phyloP scores from a whole-genome alignment of 495 filamentous ascomycete genomes.

The Amorphotheca resinae region DNA sequence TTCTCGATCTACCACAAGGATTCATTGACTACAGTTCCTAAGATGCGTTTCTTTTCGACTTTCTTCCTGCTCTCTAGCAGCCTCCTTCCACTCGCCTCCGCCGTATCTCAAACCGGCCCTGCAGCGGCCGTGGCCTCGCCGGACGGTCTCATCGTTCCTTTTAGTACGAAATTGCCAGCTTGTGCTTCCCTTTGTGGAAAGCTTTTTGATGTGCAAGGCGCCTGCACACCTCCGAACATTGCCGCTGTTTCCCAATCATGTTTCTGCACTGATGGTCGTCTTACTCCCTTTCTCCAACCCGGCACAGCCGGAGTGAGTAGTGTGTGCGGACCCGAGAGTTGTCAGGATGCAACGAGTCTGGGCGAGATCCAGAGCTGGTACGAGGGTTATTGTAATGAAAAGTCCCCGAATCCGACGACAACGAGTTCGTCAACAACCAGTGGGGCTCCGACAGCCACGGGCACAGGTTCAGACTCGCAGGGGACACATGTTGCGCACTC shows the following conservation, averaged over 20 bases:
- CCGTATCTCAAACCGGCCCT: background rate
- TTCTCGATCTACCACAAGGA: too few relatives aligned
- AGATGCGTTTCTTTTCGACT: too few relatives aligned
- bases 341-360: constrained; percentile 20
- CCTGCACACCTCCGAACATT: constrained; percentile 31
- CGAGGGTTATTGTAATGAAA: constrained; percentile 24
- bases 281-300: constrained; percentile 25
- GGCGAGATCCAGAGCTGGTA: constrained; percentile 36
- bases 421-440: constrained; percentile 7
- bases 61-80: background rate
- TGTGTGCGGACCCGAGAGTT: constrained; percentile 8
- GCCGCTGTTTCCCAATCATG: constrained; percentile 26
- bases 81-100: constrained; percentile 9
- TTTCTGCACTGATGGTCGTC: constrained; percentile 32
- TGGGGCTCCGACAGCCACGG: background rate
- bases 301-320: constrained; percentile 10
- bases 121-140: constrained; percentile 4
- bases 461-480: constrained; percentile 1
- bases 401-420: background rate
- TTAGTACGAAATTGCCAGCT: constrained; percentile 28
- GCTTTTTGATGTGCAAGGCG: constrained; percentile 43
- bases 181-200: constrained; percentile 34
- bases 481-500: too few relatives aligned
- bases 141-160: constrained; percentile 26
- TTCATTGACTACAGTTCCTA: too few relatives aligned